Conservation (phyloP, 2,329 filamentous ascomycete species). For the Cladorrhinum sp. region DNA sequence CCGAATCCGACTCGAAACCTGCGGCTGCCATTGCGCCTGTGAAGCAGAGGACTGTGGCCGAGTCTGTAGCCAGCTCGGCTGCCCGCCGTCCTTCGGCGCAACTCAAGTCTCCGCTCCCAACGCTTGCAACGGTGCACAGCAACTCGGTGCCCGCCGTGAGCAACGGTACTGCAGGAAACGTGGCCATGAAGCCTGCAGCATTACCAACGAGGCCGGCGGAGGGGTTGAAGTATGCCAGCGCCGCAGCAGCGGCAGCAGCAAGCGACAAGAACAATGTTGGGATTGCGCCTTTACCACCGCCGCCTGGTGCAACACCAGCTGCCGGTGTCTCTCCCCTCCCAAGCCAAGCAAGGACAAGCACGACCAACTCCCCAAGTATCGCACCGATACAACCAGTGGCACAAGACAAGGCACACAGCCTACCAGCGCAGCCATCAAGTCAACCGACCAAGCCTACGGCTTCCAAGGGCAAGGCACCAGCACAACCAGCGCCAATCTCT, state of each 20-base stretch:
- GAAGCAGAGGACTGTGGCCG: constrained; percentile 57
- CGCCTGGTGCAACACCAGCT: constrained; percentile 59
- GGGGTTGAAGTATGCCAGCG: constrained; percentile 93
- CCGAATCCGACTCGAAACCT: constrained; percentile 55
- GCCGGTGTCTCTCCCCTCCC: constrained; percentile 47
- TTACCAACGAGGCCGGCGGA: constrained; percentile 81
- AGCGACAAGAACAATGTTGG: constrained; percentile 85
- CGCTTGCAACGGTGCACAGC: constrained; percentile 83
- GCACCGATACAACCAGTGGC: constrained; percentile 46
- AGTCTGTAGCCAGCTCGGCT: constrained; percentile 52
- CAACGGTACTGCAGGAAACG: constrained; percentile 45
- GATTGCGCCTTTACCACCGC: constrained; percentile 89
- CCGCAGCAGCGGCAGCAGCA: constrained; percentile 87
- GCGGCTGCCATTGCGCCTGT: constrained; percentile 42
- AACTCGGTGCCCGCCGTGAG: constrained; percentile 62
- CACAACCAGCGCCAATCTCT: constrained; percentile 12
- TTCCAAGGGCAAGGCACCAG: constrained; percentile 44
- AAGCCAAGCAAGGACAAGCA: constrained; percentile 53
- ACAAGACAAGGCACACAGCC: constrained; percentile 36
- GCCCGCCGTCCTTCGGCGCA: constrained; percentile 78
- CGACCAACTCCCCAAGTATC: constrained; percentile 53
- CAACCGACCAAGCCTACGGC: constrained; percentile 33
- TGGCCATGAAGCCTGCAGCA: constrained; percentile 87
- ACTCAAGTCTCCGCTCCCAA: constrained; percentile 90
- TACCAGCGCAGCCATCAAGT: constrained; percentile 28